Percentiles rank a stretch among this genome's conserved stretches.
phyloP scores from a whole-genome alignment of 2,329 filamentous ascomycete genomes.

The Didymella exigua region DNA sequence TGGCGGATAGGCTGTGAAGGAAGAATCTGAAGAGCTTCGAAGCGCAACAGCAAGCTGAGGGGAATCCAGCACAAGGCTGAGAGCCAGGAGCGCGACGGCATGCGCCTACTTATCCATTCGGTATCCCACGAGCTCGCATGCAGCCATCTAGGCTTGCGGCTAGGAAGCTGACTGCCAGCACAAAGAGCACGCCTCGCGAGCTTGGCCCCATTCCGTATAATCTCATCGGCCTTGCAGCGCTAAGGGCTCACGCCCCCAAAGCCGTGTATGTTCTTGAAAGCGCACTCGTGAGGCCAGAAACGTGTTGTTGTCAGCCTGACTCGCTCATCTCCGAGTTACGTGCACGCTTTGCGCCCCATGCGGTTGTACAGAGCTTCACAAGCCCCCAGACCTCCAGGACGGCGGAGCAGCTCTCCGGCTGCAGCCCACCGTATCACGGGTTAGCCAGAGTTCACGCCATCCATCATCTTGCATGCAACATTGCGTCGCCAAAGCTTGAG shows the following conservation, averaged over 20 bases:
- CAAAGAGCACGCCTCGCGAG: constrained; percentile 29
- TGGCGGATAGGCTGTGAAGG: constrained; percentile 20
- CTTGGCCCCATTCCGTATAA: constrained; percentile 16
- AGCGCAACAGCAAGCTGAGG: neutral
- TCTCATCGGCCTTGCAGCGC: constrained; percentile 11
- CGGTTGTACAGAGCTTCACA: neutral
- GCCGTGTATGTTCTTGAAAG: neutral
- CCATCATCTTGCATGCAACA: constrained; percentile 10
- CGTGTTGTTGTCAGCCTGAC: neutral
- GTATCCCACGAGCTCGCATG: constrained; percentile 19
- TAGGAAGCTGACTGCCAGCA: constrained; percentile 27
- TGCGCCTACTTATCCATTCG: constrained; percentile 24
- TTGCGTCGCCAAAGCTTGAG: neutral
- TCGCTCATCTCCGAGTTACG: neutral
- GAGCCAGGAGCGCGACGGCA: constrained; percentile 6
- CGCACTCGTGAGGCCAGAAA: neutral
- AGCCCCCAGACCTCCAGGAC: constrained; percentile 7
- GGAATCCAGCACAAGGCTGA: constrained; percentile 13
- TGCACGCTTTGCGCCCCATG: neutral
- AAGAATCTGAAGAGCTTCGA: neutral
- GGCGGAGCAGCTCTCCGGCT: constrained; percentile 22
- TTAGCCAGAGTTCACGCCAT: neutral
- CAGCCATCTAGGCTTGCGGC: constrained; percentile 11
- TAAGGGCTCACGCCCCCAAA: constrained; percentile 3
- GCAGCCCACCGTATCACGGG: constrained; percentile 1